Conservation (phyloP, 164 flowering plant genomes). For the Chimonanthus praecox region DNA sequence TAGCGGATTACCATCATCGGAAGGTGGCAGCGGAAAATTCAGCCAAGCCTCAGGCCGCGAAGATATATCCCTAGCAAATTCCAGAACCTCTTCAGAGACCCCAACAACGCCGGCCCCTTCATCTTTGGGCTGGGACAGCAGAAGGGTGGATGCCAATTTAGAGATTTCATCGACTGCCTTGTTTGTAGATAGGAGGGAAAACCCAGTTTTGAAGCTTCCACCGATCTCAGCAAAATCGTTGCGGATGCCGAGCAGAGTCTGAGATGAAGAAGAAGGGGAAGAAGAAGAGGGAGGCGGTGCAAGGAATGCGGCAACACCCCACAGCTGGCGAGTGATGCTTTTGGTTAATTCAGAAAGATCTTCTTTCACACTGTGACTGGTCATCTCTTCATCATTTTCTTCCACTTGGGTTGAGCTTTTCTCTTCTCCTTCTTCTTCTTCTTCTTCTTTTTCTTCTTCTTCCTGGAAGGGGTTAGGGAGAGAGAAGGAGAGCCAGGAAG, state of each 20-base stretch:
- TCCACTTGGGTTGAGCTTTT: neutral
- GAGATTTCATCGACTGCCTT: slow-evolving; percentile 30
- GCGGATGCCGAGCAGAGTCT: slow-evolving; percentile 15
- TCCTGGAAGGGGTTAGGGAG: slow-evolving; percentile 35
- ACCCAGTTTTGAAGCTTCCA: slow-evolving; percentile 27
- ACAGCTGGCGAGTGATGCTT: slow-evolving; percentile 44
- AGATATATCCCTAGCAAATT: slow-evolving; percentile 71
- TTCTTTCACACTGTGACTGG: slow-evolving; percentile 28
- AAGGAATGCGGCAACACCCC: slow-evolving; percentile 58
- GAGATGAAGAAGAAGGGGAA: slow-evolving; percentile 16
- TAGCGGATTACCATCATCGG: slow-evolving; percentile 47
- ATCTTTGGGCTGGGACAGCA: slow-evolving; percentile 10
- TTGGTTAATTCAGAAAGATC: slow-evolving; percentile 42
- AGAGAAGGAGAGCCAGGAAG: slow-evolving; percentile 38
- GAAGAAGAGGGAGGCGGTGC: slow-evolving; percentile 42
- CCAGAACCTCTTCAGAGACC: slow-evolving; percentile 69
- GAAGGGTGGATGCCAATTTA: slow-evolving; percentile 29
- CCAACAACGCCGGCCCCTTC: slow-evolving; percentile 31
- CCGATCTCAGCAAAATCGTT: slow-evolving; percentile 36
- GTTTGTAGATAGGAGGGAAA: slow-evolving; percentile 16
- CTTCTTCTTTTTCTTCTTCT: slow-evolving; percentile 13
- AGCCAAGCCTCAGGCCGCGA: slow-evolving; percentile 95
- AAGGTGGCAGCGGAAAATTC: slow-evolving; percentile 62
- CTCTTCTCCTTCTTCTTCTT: too few relatives aligned
- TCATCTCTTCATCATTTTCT: slow-evolving; percentile 3